A percentile compares a stretch with the other conserved stretches of the same genome.
These are phyloP conservation scores for Coemansia furcata DNA, from an alignment of 192 early-diverging fungal species.

Conservation along the genomic window DNA sequence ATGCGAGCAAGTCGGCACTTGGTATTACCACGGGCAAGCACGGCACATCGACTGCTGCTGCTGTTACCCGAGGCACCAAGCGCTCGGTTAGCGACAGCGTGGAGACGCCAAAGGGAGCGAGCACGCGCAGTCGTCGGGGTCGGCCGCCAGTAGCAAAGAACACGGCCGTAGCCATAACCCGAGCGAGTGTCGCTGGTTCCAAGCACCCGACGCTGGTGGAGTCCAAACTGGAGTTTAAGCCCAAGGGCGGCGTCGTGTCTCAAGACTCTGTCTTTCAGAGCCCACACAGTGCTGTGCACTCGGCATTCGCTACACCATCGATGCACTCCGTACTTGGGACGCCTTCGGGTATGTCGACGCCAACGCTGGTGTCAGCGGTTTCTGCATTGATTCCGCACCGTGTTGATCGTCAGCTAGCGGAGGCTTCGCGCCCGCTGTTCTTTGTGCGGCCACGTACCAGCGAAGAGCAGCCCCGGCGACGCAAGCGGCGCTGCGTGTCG, in stretches of 20 bases:
- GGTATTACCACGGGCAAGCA: neutral
- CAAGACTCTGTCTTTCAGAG: neutral
- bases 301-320: neutral
- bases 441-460: conserved; percentile 45
- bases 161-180: neutral
- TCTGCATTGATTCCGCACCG: conserved; percentile 38
- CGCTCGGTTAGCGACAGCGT: neutral
- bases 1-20: neutral
- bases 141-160: neutral
- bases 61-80: neutral
- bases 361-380: conserved; percentile 1
- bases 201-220: neutral
- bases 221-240: neutral
- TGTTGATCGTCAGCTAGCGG: conserved; percentile 49
- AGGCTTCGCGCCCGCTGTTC: conserved; percentile 37
- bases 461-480: conserved; percentile 27
- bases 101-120: neutral
- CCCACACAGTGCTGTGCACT: neutral
- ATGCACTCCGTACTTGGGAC: neutral
- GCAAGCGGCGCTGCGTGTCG: conserved; percentile 45
- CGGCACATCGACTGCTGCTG: neutral
- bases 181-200: neutral
- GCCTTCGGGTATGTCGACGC: conserved; percentile 2
- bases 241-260: neutral
- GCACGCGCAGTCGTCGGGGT: neutral